A percentile compares a stretch with the other conserved stretches of the same genome.
Conservation (phyloP, 2,329 filamentous ascomycete genomes). For the Colletotrichum sp. region DNA sequence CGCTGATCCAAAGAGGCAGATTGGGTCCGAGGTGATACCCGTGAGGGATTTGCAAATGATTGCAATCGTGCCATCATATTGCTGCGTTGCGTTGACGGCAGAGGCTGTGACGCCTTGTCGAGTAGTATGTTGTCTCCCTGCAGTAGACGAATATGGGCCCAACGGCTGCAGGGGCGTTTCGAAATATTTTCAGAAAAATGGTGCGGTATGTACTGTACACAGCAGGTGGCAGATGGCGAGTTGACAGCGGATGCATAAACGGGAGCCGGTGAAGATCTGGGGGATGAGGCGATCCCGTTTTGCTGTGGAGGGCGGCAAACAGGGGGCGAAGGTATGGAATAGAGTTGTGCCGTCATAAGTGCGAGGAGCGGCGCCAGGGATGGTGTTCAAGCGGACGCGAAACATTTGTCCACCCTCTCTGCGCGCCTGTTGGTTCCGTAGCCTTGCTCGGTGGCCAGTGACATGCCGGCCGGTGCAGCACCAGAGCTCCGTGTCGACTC, state of each 20-base stretch:
- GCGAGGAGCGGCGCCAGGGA: background rate
- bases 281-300: constrained; percentile 18
- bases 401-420: background rate
- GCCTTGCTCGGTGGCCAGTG: constrained; percentile 7
- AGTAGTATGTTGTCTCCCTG: background rate
- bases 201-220: background rate
- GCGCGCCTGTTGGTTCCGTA: background rate
- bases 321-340: constrained; percentile 2
- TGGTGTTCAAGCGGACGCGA: constrained; percentile 1
- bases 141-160: background rate
- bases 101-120: background rate
- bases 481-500: background rate
- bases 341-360: background rate
- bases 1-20: background rate
- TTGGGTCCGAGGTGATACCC: background rate
- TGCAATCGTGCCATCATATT: background rate
- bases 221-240: background rate
- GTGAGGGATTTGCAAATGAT: background rate
- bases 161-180: constrained; percentile 16
- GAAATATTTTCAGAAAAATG: constrained; percentile 14
- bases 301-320: background rate
- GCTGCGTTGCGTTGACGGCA: background rate
- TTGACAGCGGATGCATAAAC: background rate
- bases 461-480: background rate
- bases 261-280: constrained; percentile 7